Evolutionary conservation across 83 land plant genomes (phyloP).

Genomic region (Diphasiastrum complanatum): DNA sequence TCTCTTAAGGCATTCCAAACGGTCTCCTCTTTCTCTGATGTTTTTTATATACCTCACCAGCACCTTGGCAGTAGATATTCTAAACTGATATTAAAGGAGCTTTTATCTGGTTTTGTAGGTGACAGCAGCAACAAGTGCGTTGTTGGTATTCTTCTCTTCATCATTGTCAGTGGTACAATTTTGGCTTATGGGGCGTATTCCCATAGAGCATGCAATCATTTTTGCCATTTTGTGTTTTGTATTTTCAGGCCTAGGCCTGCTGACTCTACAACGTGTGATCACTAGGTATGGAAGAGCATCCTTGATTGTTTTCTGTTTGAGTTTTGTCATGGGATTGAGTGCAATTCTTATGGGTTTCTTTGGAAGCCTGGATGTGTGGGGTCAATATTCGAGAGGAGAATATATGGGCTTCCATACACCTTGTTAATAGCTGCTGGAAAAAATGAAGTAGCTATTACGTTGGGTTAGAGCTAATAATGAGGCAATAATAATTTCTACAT

Average conservation of each 20-base stretch:
- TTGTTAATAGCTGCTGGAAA: too few species aligned
- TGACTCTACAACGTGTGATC: conserved; percentile 46
- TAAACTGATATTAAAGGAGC: neutral
- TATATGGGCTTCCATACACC: conserved; percentile 45
- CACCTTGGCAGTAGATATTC: too few species aligned
- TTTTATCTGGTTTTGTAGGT: conserved; percentile 27
- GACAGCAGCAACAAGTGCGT: conserved; percentile 53
- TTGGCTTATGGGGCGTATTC: conserved; percentile 62
- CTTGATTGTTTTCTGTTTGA: conserved; percentile 60
- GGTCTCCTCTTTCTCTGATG: too few species aligned
- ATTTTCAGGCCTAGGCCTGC: conserved; percentile 55
- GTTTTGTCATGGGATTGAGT: conserved; percentile 65
- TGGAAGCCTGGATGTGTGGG: conserved; percentile 38
- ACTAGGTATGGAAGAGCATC: conserved; percentile 55
- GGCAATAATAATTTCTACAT: too few species aligned
- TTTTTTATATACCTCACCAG: too few species aligned
- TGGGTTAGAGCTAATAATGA: too few species aligned
- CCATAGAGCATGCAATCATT: conserved; percentile 37
- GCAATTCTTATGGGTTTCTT: conserved; percentile 49
- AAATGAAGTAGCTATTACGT: too few species aligned
- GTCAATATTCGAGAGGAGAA: conserved; percentile 26
- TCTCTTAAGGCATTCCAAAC: too few species aligned
- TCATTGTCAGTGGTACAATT: conserved; percentile 79
- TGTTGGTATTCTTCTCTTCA: conserved; percentile 84
- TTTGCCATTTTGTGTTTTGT: conserved; percentile 50